Evolutionary conservation across 2,329 filamentous ascomycete genomes (phyloP).

Genomic region (Neopestalotiopsis sp.): DNA sequence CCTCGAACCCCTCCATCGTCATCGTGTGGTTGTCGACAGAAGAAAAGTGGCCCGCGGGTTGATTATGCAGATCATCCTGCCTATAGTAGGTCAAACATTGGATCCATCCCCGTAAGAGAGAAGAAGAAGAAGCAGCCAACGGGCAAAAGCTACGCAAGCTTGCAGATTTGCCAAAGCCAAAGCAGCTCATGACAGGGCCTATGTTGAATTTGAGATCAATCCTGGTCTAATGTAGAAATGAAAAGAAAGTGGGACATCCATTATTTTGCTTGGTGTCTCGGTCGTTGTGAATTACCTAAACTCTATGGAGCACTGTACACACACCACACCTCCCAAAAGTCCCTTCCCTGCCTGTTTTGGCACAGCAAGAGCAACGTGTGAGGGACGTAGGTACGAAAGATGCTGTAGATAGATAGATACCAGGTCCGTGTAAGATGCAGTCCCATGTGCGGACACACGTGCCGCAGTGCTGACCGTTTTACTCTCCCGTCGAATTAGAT

Average conservation of each 20-base stretch:
- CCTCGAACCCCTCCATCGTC: conserved; percentile 11
- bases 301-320: neutral
- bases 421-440: neutral
- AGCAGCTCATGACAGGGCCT: neutral
- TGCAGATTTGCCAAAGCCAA: neutral
- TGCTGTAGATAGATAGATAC: too few relatives aligned
- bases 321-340: too few relatives aligned
- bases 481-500: neutral
- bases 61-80: neutral
- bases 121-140: neutral
- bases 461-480: neutral
- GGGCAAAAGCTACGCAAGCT: neutral
- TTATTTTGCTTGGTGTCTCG: neutral
- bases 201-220: neutral
- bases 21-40: neutral
- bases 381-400: too few relatives aligned
- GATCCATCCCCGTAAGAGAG: neutral
- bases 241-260: neutral
- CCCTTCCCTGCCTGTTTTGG: too few relatives aligned
- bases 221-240: neutral
- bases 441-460: neutral
- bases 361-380: too few relatives aligned
- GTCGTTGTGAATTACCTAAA: neutral
- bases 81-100: neutral
- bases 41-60: neutral